Percentiles rank a stretch among this genome's conserved stretches.
Evolutionary conservation across 495 filamentous ascomycete genomes (phyloP).

Genomic region (Aspergillus nidulans): DNA sequence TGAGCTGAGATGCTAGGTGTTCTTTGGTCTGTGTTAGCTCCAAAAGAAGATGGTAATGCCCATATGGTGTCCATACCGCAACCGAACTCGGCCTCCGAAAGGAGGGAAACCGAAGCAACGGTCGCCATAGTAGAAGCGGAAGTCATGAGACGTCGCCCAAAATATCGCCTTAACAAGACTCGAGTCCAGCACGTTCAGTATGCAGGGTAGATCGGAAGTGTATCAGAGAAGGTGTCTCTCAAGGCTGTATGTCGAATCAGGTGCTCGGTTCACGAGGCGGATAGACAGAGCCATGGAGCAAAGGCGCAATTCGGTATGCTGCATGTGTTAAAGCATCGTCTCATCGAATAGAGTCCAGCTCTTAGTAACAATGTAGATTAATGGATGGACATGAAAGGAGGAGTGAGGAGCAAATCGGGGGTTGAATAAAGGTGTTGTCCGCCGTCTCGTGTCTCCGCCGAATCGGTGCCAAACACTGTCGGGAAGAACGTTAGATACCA

Average conservation of each 20-base stretch:
- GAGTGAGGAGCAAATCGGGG: constrained; percentile 2
- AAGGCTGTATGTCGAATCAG: constrained; percentile 9
- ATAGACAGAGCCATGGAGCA: constrained; percentile 18
- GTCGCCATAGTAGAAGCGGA: constrained; percentile 27
- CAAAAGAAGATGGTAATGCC: not conserved
- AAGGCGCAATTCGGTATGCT: constrained; percentile 12
- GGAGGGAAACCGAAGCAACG: constrained; percentile 30
- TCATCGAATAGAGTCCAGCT: constrained; percentile 11
- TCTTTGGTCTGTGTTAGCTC: constrained; percentile 27
- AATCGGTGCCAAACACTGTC: constrained; percentile 9
- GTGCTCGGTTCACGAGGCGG: constrained; percentile 10
- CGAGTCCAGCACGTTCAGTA: not conserved
- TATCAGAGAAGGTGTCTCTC: constrained; percentile 1
- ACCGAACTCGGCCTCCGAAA: constrained; percentile 43
- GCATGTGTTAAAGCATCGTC: constrained; percentile 13
- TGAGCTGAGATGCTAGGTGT: constrained; percentile 36
- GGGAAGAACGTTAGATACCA: not conserved
- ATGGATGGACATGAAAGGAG: not conserved
- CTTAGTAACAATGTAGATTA: not conserved
- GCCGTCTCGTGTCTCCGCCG: constrained; percentile 10
- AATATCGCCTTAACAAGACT: not conserved
- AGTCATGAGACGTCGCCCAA: not conserved
- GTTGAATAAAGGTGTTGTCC: constrained; percentile 7
- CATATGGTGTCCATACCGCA: constrained; percentile 35
- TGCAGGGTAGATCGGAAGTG: not conserved